These are phyloP conservation scores for Achlya hypogyna DNA, from an alignment of 352 stramenopile species.

Conservation along the genomic window DNA sequence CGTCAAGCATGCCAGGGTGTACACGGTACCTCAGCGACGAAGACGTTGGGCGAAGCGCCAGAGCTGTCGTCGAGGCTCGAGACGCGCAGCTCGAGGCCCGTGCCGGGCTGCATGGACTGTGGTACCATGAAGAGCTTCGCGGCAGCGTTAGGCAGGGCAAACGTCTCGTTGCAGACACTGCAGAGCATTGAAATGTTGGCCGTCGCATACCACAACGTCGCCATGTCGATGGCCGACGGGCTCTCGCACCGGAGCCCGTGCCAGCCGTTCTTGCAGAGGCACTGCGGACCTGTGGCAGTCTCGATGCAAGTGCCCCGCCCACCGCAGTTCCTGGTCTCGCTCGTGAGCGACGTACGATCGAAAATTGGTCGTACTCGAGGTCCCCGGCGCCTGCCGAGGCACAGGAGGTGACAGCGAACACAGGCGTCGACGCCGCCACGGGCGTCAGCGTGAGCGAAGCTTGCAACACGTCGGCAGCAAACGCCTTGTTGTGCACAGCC, in stretches of 20 bases:
- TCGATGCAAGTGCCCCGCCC: neutral
- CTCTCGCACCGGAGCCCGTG: conserved; percentile 50
- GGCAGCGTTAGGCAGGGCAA: conserved; percentile 37
- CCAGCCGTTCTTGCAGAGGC: conserved; percentile 53
- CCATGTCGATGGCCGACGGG: conserved; percentile 41
- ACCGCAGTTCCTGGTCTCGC: neutral
- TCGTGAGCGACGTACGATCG: too few species aligned
- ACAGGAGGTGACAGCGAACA: too few species aligned
- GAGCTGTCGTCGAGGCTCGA: neutral
- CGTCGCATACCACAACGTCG: conserved; percentile 48
- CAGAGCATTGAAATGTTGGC: conserved; percentile 41
- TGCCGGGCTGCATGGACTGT: conserved; percentile 42
- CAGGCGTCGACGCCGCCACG: too few species aligned
- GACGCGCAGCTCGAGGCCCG: conserved; percentile 32
- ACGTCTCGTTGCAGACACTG: conserved; percentile 34
- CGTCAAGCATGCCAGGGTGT: neutral
- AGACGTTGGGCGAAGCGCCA: conserved; percentile 39
- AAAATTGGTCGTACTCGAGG: too few species aligned
- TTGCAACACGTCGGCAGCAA: conserved; percentile 35
- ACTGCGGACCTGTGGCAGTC: conserved; percentile 24
- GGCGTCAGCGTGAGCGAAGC: conserved; percentile 38
- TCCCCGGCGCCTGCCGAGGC: too few species aligned
- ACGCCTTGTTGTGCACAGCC: conserved; percentile 49
- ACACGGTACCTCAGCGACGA: conserved; percentile 46
- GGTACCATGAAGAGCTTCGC: conserved; percentile 58